phyloP scores from a whole-genome alignment of 805 yeast species.

The Saccharomyces eubayanus region DNA sequence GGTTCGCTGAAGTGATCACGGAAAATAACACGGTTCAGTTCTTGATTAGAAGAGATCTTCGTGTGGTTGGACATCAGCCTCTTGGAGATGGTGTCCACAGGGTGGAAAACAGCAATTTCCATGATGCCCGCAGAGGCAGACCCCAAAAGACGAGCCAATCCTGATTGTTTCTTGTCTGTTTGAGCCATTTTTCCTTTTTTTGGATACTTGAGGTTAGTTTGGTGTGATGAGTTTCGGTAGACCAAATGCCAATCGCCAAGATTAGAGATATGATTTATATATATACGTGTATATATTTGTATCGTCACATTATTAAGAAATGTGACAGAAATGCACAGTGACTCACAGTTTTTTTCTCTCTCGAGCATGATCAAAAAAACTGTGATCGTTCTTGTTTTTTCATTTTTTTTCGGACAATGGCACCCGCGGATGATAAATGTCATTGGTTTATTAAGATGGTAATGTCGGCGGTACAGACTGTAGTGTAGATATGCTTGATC shows the following conservation, averaged over 20 bases:
- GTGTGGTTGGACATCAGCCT: slow-evolving; percentile 82
- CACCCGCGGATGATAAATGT: not conserved
- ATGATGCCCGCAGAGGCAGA: slow-evolving; percentile 97
- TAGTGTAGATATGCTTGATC: not conserved
- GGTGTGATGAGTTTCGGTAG: not conserved
- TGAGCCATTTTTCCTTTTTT: slow-evolving; percentile 4
- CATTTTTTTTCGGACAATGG: not conserved
- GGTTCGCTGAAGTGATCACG: slow-evolving; percentile 69
- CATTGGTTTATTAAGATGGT: not conserved
- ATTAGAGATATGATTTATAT: not conserved
- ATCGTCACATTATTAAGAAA: not conserved
- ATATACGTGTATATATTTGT: not conserved
- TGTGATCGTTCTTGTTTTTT: not conserved
- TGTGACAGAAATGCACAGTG: not conserved
- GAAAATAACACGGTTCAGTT: slow-evolving; percentile 82
- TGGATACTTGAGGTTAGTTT: not conserved
- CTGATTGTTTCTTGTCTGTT: slow-evolving; percentile 76
- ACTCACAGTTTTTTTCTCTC: not conserved
- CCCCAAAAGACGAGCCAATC: slow-evolving; percentile 82
- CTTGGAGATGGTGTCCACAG: slow-evolving; percentile 96
- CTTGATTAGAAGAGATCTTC: slow-evolving; percentile 50
- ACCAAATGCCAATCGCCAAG: not conserved
- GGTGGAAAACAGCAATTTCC: slow-evolving; percentile 95
- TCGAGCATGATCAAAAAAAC: not conserved
- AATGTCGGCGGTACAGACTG: too few relatives aligned